These are phyloP conservation scores for Cyberlindnera euphorbiiphila DNA, from an alignment of 805 yeast species.

Conservation along the genomic window DNA sequence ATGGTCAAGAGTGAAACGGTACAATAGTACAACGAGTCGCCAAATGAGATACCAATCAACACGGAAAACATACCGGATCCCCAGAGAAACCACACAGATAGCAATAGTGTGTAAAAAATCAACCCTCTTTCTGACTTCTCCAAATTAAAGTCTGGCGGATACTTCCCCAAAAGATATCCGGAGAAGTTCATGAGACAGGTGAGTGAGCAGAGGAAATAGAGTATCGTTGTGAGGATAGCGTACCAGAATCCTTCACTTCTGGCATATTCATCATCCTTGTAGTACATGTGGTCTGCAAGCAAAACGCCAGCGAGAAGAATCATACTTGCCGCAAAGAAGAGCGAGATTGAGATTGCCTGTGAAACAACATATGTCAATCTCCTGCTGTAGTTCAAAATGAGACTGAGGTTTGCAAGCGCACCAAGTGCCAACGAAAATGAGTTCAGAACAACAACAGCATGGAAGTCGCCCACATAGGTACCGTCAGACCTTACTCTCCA, in stretches of 20 bases:
- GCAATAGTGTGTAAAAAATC: slow-evolving; percentile 63
- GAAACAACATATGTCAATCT: slow-evolving; percentile 54
- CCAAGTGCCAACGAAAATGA: slow-evolving; percentile 63
- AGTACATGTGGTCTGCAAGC: slow-evolving; percentile 32
- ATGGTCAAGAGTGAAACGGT: slow-evolving; percentile 72
- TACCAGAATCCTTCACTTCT: slow-evolving; percentile 73
- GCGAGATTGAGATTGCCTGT: slow-evolving; percentile 56
- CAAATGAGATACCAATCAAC: slow-evolving; percentile 44
- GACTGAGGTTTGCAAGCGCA: slow-evolving; percentile 59
- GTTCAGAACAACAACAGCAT: slow-evolving; percentile 52
- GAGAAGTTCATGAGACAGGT: slow-evolving; percentile 52
- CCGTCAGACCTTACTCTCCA: slow-evolving; percentile 50
- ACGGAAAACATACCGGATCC: slow-evolving; percentile 60
- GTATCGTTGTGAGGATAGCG: slow-evolving; percentile 59
- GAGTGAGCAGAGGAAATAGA: slow-evolving; percentile 56
- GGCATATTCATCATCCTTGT: slow-evolving; percentile 26
- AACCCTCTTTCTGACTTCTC: slow-evolving; percentile 64
- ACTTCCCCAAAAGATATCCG: slow-evolving; percentile 57
- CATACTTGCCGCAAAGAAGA: slow-evolving; percentile 60
- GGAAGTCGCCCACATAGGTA: slow-evolving; percentile 31
- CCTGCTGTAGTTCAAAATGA: slow-evolving; percentile 65
- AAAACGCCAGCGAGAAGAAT: slow-evolving; percentile 49
- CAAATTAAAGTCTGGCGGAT: slow-evolving; percentile 69
- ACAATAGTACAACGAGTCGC: slow-evolving; percentile 69
- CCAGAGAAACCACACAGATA: slow-evolving; percentile 66